Conservation (phyloP, 2,329 filamentous ascomycete genomes). For the Cercospora janseana region DNA sequence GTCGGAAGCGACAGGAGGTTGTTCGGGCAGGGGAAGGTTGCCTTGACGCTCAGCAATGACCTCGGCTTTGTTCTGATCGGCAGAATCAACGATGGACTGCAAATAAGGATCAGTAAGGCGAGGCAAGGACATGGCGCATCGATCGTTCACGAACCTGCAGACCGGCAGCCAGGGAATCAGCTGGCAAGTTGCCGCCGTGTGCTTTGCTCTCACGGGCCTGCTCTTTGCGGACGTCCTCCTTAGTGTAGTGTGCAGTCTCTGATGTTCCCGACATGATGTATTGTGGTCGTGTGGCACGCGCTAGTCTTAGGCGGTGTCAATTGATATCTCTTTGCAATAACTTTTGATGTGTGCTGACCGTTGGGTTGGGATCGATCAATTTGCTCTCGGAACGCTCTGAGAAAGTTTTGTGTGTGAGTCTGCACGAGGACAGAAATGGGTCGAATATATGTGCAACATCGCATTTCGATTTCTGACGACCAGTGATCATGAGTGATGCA, state of each 20-base stretch:
- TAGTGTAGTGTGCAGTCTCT: conserved; percentile 50
- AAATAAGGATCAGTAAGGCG: neutral
- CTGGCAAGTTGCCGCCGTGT: conserved; percentile 45
- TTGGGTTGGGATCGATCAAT: too few relatives aligned
- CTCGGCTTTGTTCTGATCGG: conserved; percentile 54
- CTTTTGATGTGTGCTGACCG: too few relatives aligned
- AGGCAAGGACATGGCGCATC: neutral
- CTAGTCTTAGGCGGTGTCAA: too few relatives aligned
- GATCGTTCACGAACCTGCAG: conserved; percentile 44
- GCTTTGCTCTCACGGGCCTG: conserved; percentile 44
- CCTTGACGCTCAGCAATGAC: conserved; percentile 66
- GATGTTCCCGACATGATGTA: conserved; percentile 38
- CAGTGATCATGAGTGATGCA: conserved; percentile 5
- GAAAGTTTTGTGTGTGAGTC: too few relatives aligned
- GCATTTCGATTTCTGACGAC: conserved; percentile 6
- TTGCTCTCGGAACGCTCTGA: too few relatives aligned
- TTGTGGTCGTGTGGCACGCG: conserved; percentile 8
- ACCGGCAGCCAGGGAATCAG: conserved; percentile 46
- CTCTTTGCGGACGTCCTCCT: conserved; percentile 50
- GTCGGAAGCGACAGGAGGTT: conserved; percentile 73
- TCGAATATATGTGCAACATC: conserved; percentile 4
- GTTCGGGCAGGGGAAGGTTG: conserved; percentile 76
- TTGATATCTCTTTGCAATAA: too few relatives aligned
- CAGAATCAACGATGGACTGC: conserved; percentile 33
- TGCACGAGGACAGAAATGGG: conserved; percentile 4